These are phyloP conservation scores for Asterochloris erici DNA, from an alignment of 139 green algal genomes.

Conservation along the genomic window DNA sequence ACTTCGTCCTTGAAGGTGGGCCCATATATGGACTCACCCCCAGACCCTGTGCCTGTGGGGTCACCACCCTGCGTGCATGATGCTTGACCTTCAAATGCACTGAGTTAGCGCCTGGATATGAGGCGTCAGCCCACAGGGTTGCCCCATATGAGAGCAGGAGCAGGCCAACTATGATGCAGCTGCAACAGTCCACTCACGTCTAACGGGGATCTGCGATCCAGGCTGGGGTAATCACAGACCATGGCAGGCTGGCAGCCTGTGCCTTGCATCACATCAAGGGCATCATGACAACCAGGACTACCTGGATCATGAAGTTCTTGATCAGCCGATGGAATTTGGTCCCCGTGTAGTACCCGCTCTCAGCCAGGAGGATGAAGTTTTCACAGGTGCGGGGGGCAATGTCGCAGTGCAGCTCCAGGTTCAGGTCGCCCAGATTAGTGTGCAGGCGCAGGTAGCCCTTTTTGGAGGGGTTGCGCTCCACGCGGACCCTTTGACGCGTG, in stretches of 20 bases:
- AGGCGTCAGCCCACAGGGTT: no score
- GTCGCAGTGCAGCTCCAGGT: constrained; percentile 92
- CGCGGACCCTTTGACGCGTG: constrained; percentile 34
- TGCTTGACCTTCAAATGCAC: background rate
- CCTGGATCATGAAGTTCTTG: constrained; percentile 95
- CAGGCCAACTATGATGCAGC: no score
- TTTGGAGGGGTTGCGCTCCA: constrained; percentile 75
- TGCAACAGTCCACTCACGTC: no score
- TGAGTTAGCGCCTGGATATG: no score
- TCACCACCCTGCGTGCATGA: constrained; percentile 81
- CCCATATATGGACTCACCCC: constrained; percentile 90
- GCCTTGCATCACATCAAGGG: no score
- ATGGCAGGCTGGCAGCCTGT: no score
- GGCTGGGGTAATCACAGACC: no score
- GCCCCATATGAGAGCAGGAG: no score
- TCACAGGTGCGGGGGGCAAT: constrained; percentile 85
- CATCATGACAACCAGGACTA: background rate
- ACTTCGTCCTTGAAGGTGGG: constrained; percentile 78
- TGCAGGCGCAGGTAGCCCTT: constrained; percentile 87
- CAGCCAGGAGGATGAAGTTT: constrained; percentile 92
- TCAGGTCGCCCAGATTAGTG: constrained; percentile 83
- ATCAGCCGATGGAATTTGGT: constrained; percentile 91
- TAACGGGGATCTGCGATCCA: no score
- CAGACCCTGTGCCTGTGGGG: constrained; percentile 89
- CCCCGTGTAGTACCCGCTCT: constrained; percentile 87